These are phyloP conservation scores for Colletotrichum sansevieriae DNA, from an alignment of 2,329 filamentous ascomycete genomes.

Conservation along the genomic window DNA sequence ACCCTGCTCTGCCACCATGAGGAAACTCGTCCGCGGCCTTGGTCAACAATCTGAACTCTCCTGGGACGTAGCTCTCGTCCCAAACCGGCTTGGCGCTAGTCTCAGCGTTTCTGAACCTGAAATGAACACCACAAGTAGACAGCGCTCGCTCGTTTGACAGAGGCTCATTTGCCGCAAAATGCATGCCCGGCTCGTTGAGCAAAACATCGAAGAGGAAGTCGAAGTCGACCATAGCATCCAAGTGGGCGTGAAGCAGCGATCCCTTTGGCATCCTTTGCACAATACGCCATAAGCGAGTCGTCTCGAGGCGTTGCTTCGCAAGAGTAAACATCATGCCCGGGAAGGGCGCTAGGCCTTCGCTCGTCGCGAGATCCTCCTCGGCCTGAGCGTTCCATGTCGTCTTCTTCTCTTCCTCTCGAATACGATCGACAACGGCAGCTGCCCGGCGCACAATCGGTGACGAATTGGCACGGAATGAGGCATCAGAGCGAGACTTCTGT, in stretches of 20 bases:
- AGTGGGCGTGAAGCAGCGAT: conserved; percentile 80
- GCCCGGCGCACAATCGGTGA: conserved; percentile 81
- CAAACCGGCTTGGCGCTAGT: conserved; percentile 63
- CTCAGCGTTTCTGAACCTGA: conserved; percentile 63
- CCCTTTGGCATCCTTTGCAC: conserved; percentile 86
- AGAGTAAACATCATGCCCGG: conserved; percentile 89
- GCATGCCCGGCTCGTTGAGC: conserved; percentile 76
- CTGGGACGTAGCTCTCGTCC: conserved; percentile 69
- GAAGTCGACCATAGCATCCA: conserved; percentile 86
- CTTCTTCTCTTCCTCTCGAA: conserved; percentile 78
- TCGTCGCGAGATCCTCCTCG: conserved; percentile 71
- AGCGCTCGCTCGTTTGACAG: conserved; percentile 65
- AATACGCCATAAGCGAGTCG: conserved; percentile 83
- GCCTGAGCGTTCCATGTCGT: conserved; percentile 78
- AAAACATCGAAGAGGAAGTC: conserved; percentile 78
- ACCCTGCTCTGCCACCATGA: conserved; percentile 73
- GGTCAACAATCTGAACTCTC: conserved; percentile 64
- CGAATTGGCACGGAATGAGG: conserved; percentile 74
- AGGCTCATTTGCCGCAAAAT: conserved; percentile 67
- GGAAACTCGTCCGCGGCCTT: conserved; percentile 78
- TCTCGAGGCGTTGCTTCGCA: conserved; percentile 81
- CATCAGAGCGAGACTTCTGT: conserved; percentile 82
- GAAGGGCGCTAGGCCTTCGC: conserved; percentile 71
- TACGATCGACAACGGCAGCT: conserved; percentile 78
- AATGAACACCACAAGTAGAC: conserved; percentile 66